Conservation (phyloP, 177 flowering plant genomes). For the Vitis hybrid region DNA sequence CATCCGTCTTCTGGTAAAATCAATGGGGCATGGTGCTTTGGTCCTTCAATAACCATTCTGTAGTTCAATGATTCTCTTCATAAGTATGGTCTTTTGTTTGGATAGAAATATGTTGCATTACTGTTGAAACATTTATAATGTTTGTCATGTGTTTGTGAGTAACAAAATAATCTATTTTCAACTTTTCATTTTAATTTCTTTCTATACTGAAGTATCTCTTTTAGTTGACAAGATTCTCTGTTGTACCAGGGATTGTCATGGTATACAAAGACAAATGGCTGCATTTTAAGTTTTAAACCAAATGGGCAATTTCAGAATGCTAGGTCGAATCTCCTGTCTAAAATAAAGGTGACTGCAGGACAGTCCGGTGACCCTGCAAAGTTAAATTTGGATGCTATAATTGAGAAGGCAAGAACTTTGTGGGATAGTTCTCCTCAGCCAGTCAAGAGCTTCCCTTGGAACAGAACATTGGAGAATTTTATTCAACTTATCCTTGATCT, state of each 20-base stretch:
- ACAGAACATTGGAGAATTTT: conserved; percentile 47
- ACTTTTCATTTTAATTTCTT: neutral
- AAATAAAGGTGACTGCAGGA: conserved; percentile 52
- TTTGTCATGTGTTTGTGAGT: too few species aligned
- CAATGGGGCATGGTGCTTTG: too few species aligned
- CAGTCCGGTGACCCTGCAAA: conserved; percentile 52
- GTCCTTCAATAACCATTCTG: too few species aligned
- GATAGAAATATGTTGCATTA: too few species aligned
- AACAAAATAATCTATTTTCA: too few species aligned
- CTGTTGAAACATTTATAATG: too few species aligned
- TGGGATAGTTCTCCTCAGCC: conserved; percentile 79
- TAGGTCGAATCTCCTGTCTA: conserved; percentile 23
- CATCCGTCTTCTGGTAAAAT: too few species aligned
- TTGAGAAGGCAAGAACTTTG: conserved; percentile 36
- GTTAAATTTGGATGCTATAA: conserved; percentile 32
- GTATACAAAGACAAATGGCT: neutral
- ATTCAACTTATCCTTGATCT: conserved; percentile 62
- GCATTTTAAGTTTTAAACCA: conserved; percentile 17
- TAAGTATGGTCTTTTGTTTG: too few species aligned
- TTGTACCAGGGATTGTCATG: conserved; percentile 26
- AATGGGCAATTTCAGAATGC: conserved; percentile 20
- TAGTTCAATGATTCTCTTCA: too few species aligned
- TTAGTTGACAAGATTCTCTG: neutral
- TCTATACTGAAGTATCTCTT: neutral
- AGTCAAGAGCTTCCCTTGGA: conserved; percentile 86